phyloP scores from a whole-genome alignment of 768 basidiomycete genomes.

The Mycena olivaceomarginata region DNA sequence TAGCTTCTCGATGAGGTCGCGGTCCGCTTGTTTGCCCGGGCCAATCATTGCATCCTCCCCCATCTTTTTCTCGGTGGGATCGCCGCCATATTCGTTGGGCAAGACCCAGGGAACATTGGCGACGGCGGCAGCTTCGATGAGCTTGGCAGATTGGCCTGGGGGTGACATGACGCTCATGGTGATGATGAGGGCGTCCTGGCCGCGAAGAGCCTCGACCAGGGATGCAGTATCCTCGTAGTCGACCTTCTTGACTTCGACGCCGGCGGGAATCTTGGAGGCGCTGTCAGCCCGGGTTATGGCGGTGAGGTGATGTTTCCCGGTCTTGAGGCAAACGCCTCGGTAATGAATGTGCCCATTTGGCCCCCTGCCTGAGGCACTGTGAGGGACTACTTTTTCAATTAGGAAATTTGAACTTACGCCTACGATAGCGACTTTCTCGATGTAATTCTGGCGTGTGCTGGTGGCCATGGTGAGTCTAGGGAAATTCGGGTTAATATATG shows the following conservation, averaged over 20 bases:
- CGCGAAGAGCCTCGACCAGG: conserved; percentile 2
- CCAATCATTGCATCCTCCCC: conserved; percentile 1
- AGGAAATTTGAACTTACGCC: conserved; percentile 11
- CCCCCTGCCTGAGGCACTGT: conserved; percentile 6
- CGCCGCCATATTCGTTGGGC: conserved; percentile 5
- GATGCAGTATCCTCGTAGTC: conserved; percentile 2
- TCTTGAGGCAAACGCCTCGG: conserved; percentile 1
- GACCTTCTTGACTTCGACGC: conserved; percentile 7
- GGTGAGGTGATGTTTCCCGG: conserved; percentile 6
- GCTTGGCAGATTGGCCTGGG: conserved; percentile 3
- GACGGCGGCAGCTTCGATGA: conserved; percentile 4
- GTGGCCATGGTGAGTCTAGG: not conserved
- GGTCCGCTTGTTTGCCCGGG: conserved; percentile 6
- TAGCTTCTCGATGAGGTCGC: conserved; percentile 5
- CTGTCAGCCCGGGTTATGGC: conserved; percentile 6
- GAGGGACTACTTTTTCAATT: not conserved
- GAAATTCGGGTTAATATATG: not conserved
- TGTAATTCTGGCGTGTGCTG: conserved; percentile 4
- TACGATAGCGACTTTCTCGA: conserved; percentile 10
- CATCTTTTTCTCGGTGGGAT: conserved; percentile 1
- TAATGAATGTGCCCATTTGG: conserved; percentile 7
- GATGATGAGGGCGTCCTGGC: conserved; percentile 8
- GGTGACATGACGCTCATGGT: conserved; percentile 9
- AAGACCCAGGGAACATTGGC: conserved; percentile 5
- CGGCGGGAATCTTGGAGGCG: not conserved